phyloP scores from a whole-genome alignment of 305 asterid genomes.

The Fraxinus sp. region DNA sequence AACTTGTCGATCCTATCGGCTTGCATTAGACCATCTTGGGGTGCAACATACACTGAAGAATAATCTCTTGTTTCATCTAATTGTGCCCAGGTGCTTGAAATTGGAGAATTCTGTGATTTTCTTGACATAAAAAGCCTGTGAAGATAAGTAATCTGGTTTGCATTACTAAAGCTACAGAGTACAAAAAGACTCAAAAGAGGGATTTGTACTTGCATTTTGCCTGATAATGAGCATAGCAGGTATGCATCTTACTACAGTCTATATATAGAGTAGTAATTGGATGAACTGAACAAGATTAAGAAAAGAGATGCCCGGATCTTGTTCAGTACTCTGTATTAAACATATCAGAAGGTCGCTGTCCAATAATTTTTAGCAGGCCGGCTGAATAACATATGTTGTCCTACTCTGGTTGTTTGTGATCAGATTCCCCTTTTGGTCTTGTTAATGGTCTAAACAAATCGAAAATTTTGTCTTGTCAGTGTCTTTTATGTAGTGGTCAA shows the following conservation, averaged over 20 bases:
- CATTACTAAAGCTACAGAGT: constrained; percentile 13
- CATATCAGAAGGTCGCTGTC: too few relatives aligned
- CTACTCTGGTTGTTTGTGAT: background rate
- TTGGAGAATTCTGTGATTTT: constrained; percentile 12
- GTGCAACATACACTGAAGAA: constrained; percentile 20
- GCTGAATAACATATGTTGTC: background rate
- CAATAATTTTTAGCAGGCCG: background rate
- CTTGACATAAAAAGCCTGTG: constrained; percentile 17
- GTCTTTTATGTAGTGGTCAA: background rate
- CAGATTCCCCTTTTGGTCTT: background rate
- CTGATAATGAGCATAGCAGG: background rate
- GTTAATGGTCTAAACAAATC: background rate
- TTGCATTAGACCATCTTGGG: constrained; percentile 46
- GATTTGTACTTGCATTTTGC: background rate
- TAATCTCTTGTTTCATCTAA: constrained; percentile 10
- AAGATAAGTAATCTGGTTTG: constrained; percentile 23
- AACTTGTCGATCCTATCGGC: constrained; percentile 38
- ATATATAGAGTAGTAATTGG: background rate
- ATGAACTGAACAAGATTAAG: background rate
- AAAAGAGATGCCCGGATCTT: background rate
- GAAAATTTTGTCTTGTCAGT: background rate
- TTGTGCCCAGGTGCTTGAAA: constrained; percentile 16
- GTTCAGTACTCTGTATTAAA: background rate
- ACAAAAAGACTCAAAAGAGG: background rate
- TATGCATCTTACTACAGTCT: background rate